Evolutionary conservation across 768 basidiomycete genomes (phyloP).

Genomic region (Calvatia gigantea): DNA sequence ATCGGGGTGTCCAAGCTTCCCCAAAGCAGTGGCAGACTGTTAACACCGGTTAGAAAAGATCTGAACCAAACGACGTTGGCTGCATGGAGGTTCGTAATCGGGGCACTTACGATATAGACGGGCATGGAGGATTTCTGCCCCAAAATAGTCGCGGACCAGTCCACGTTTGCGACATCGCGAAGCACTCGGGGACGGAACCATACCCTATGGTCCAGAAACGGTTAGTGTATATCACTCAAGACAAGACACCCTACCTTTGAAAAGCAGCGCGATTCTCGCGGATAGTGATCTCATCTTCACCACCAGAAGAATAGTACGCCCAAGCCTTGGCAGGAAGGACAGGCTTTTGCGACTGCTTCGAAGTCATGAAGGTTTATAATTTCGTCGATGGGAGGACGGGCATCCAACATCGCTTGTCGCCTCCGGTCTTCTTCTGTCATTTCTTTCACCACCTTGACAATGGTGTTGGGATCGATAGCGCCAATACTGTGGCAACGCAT

Average conservation of each 20-base stretch:
- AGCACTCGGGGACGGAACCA: conserved; percentile 94
- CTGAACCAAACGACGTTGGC: not conserved
- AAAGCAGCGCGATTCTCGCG: conserved; percentile 91
- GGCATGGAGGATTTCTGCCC: conserved; percentile 76
- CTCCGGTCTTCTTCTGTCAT: conserved; percentile 71
- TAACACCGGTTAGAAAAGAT: not conserved
- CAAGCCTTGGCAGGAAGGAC: conserved; percentile 86
- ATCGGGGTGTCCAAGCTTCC: conserved; percentile 96
- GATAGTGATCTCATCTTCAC: conserved; percentile 90
- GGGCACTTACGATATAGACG: conserved; percentile 42
- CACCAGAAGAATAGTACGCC: conserved; percentile 95
- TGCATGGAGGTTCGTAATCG: conserved; percentile 4
- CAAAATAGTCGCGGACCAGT: conserved; percentile 80
- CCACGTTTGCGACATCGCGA: conserved; percentile 80
- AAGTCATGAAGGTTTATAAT: conserved; percentile 93
- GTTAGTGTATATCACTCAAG: conserved; percentile 6
- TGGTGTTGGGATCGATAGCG: conserved; percentile 62
- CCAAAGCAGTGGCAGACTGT: conserved; percentile 75
- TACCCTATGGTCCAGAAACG: conserved; percentile 36
- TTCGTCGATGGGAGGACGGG: conserved; percentile 73
- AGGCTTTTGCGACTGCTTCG: conserved; percentile 80
- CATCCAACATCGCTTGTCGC: conserved; percentile 55
- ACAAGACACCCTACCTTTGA: conserved; percentile 57
- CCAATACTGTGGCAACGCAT: conserved; percentile 53
- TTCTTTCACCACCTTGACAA: conserved; percentile 56